A percentile compares a stretch with the other conserved stretches of the same genome.
Evolutionary conservation across 345 rosid species (phyloP).

Genomic region (Schrenkiella parvula): DNA sequence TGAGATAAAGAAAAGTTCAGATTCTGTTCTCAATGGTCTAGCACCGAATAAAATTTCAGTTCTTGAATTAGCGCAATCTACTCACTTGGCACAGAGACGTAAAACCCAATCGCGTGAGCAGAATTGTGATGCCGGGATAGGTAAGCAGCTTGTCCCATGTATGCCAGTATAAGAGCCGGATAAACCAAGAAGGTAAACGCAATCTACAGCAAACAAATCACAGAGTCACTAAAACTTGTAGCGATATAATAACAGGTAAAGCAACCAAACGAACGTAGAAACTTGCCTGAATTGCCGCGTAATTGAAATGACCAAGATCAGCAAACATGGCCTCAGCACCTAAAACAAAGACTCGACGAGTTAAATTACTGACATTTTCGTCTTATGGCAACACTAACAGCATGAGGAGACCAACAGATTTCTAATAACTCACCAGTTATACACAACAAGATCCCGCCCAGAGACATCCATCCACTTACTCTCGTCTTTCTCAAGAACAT

Average conservation of each 20-base stretch:
- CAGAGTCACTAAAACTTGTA: background rate
- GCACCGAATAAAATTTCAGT: background rate
- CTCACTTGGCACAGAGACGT: conserved; percentile 89
- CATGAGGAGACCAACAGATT: background rate
- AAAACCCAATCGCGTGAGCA: conserved; percentile 65
- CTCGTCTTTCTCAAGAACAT: conserved; percentile 92
- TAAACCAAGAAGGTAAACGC: conserved; percentile 95
- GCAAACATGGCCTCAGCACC: conserved; percentile 99
- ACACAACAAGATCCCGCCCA: conserved; percentile 94
- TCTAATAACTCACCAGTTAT: conserved; percentile 65
- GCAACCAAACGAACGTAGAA: background rate
- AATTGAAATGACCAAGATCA: conserved; percentile 98
- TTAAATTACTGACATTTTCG: background rate
- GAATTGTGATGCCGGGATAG: conserved; percentile 79
- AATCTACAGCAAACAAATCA: conserved; percentile 45
- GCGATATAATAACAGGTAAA: background rate
- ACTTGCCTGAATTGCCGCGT: conserved; percentile 80
- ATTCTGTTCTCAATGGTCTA: background rate
- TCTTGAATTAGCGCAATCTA: conserved; percentile 5
- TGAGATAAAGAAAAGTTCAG: background rate
- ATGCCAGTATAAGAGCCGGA: conserved; percentile 96
- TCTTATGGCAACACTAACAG: background rate
- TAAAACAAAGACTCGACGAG: conserved; percentile 37
- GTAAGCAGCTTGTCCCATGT: conserved; percentile 99
- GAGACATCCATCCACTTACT: conserved; percentile 97